These are phyloP conservation scores for Phialophora verrucosa DNA, from an alignment of 2,329 filamentous ascomycete species.

Conservation along the genomic window DNA sequence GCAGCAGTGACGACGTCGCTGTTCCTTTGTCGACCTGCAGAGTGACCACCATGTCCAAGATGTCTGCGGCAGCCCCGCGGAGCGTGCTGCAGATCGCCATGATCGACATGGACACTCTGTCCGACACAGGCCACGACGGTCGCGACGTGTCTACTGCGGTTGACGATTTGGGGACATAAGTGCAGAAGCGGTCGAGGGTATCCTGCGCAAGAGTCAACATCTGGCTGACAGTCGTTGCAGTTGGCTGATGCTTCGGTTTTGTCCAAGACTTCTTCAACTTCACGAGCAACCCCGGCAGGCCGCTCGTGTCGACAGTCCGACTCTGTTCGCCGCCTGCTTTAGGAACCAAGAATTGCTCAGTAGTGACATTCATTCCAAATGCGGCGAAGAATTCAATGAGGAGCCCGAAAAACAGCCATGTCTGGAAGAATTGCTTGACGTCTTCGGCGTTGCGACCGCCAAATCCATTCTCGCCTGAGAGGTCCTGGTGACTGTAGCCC, in stretches of 20 bases:
- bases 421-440: slow-evolving; percentile 11
- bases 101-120: slow-evolving; percentile 1
- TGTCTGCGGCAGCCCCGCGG: neutral
- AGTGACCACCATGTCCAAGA: neutral
- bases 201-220: slow-evolving; percentile 1
- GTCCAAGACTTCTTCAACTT: slow-evolving; percentile 1
- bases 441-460: neutral
- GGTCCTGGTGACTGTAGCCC: neutral
- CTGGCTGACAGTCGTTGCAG: neutral
- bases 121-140: neutral
- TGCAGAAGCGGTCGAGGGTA: slow-evolving; percentile 6
- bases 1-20: slow-evolving; percentile 1
- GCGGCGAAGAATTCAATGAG: slow-evolving; percentile 10
- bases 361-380: neutral
- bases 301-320: neutral
- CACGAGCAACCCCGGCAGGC: neutral
- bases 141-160: neutral
- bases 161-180: neutral
- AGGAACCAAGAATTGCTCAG: slow-evolving; percentile 2
- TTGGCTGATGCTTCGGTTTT: neutral
- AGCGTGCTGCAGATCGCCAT: slow-evolving; percentile 5
- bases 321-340: neutral
- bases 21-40: neutral
- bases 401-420: slow-evolving; percentile 11
- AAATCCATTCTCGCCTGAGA: neutral